phyloP scores from a whole-genome alignment of 2,329 filamentous ascomycete genomes.

The Pseudogymnoascus sp. region DNA sequence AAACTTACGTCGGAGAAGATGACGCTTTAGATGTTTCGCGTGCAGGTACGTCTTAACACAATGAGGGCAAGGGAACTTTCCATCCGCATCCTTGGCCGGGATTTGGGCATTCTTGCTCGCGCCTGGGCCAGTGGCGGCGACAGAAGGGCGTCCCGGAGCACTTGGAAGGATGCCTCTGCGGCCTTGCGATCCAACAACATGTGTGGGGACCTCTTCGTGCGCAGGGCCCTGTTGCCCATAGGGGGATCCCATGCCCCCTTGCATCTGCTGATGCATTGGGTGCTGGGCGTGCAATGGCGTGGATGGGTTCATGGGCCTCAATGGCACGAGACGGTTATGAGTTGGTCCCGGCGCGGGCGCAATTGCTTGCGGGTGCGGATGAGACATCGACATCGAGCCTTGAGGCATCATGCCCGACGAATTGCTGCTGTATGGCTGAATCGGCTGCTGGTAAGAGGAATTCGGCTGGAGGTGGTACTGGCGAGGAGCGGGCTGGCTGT shows the following conservation, averaged over 20 bases:
- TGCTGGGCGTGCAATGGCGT: constrained; percentile 43
- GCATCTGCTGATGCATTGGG: constrained; percentile 26
- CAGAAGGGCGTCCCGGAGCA: constrained; percentile 76
- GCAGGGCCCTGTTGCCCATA: constrained; percentile 54
- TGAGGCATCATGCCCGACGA: constrained; percentile 59
- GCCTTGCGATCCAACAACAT: constrained; percentile 92
- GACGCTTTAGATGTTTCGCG: constrained; percentile 94
- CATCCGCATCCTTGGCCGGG: constrained; percentile 90
- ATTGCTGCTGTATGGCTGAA: constrained; percentile 39
- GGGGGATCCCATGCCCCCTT: constrained; percentile 50
- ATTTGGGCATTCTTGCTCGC: constrained; percentile 74
- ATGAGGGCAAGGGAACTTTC: constrained; percentile 96
- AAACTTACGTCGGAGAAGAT: constrained; percentile 87
- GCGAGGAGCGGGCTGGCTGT: constrained; percentile 24
- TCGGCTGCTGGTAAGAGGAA: constrained; percentile 20
- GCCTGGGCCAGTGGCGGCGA: constrained; percentile 61
- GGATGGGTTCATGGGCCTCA: constrained; percentile 61
- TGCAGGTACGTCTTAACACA: constrained; percentile 98
- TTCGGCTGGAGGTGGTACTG: constrained; percentile 21
- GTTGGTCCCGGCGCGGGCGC: constrained; percentile 59
- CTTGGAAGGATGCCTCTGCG: constrained; percentile 86
- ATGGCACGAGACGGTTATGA: constrained; percentile 46
- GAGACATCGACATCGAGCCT: constrained; percentile 57
- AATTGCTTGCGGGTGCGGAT: constrained; percentile 70
- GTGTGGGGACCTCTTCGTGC: constrained; percentile 64